Base-by-base conservation (phyloP, 371 early-diverging fungal species). In the Mortierella polycephala region DNA sequence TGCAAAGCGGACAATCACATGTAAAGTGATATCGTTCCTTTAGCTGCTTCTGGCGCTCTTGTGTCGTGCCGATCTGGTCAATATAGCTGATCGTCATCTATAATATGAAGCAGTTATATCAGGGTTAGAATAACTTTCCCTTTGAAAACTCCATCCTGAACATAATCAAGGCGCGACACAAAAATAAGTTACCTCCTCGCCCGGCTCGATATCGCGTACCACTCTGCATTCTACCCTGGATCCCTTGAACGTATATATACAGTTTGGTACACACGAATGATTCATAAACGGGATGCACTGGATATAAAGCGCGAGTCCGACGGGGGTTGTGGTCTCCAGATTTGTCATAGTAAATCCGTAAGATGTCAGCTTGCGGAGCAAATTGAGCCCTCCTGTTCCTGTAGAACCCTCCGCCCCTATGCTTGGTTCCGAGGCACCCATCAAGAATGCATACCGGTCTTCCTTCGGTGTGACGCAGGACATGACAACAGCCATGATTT, bases 231-330 rank as follows among this genome's bases (percentile, higher is more conserved):
- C 76, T 0, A 76, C 61, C 16, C 71, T 56, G 2, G 76, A 56
- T 7, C 76, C 76, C 42, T 58, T 66, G 68, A 76, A 76, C 16
- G 68, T 71, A 21, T 76, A 76, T 2, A 71, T 42, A 47, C 76
- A 76, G 67, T 76, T 76, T 13, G 76, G 76, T 8, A 76, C 62
- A 23, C 76, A 76, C 1, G 76, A 76, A 14, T 76, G 76, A n/a
- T 76, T 76, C 68, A 76, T 62, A 47, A 67, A 76, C 14, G 76
- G 67, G 60, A 76, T 76, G 50, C 67, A 62, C 68, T 76, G 71
- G 39, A 76, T 56, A 61, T 67, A 76, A 6, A 76, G 58, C 4
- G 64, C 71, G 6, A 76, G 45, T 3, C 71, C 76, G 39, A 76
- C 57, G 7, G 60, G 49, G 12, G 47, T 49, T 10, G 76, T 76